Conservation (phyloP, 2,329 filamentous ascomycete genomes). For the Pyricularia sp. region DNA sequence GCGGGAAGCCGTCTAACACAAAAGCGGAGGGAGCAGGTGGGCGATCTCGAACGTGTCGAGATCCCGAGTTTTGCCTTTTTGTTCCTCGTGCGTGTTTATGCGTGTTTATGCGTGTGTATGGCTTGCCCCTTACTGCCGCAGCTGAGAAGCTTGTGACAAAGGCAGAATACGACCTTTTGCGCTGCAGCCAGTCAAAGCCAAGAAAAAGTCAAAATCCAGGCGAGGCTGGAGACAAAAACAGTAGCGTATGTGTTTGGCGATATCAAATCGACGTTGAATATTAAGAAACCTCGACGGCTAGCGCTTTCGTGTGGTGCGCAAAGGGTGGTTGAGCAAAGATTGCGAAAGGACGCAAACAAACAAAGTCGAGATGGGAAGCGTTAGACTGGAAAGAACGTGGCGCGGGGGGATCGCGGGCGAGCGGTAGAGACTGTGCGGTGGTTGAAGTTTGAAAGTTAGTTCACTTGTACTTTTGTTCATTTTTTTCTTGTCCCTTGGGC, state of each 20-base stretch:
- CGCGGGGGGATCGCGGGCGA: constrained; percentile 16
- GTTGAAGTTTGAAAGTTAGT: not conserved
- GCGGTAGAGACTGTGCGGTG: not conserved
- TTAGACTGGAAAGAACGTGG: constrained; percentile 9
- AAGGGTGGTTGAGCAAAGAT: not conserved
- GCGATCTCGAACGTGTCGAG: not conserved
- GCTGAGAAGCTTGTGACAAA: not conserved
- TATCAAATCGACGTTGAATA: not conserved
- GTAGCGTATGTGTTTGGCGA: not conserved
- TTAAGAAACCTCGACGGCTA: not conserved
- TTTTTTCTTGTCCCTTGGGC: not conserved
- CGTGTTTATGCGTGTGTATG: not conserved
- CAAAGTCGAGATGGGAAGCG: not conserved
- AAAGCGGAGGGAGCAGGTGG: not conserved
- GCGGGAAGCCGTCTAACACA: constrained; percentile 12
- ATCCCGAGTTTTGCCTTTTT: not conserved
- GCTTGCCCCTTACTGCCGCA: not conserved
- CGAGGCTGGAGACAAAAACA: not conserved
- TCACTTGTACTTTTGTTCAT: not conserved
- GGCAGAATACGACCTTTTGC: not conserved
- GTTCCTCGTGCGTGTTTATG: not conserved
- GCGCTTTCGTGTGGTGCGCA: not conserved
- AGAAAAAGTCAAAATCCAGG: not conserved
- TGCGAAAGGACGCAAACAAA: not conserved
- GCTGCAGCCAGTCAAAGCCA: not conserved